Percentiles rank a stretch among this genome's conserved stretches.
phyloP scores from a whole-genome alignment of 2,329 filamentous ascomycete species.

The Venturia carpophila region DNA sequence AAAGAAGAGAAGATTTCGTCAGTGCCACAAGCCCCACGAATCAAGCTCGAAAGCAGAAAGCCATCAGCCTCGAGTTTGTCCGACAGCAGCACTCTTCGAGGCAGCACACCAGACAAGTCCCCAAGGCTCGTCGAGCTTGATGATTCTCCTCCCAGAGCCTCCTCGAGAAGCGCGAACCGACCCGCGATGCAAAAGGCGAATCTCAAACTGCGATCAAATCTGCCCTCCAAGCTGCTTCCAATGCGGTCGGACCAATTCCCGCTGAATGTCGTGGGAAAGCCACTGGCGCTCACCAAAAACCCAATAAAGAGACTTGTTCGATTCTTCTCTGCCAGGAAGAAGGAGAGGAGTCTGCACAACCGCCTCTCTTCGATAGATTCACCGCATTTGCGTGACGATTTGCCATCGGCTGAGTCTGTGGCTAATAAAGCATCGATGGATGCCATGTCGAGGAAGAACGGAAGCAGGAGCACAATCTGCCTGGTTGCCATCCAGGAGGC shows the following conservation, averaged over 20 bases:
- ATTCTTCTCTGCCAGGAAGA: neutral
- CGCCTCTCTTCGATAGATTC: neutral
- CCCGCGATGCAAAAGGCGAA: neutral
- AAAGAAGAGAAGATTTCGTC: slow-evolving; percentile 13
- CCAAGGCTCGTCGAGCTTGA: slow-evolving; percentile 13
- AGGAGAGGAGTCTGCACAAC: neutral
- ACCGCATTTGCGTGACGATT: neutral
- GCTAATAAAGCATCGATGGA: neutral
- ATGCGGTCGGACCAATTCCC: neutral
- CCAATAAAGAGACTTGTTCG: neutral
- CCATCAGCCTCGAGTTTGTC: neutral
- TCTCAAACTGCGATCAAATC: neutral
- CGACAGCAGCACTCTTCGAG: slow-evolving; percentile 16
- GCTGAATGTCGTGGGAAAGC: neutral
- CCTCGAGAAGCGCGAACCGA: neutral
- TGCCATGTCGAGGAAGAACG: slow-evolving; percentile 14
- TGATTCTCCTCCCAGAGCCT: neutral
- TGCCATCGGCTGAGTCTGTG: slow-evolving; percentile 4
- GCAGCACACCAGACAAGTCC: slow-evolving; percentile 4
- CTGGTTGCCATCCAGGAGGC: slow-evolving; percentile 17
- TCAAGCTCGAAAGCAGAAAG: neutral
- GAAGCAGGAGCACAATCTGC: slow-evolving; percentile 16
- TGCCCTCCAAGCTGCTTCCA: slow-evolving; percentile 1
- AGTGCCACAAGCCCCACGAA: slow-evolving; percentile 1
- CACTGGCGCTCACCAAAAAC: neutral